Percentiles rank a stretch among this genome's conserved stretches.
Evolutionary conservation across 2,329 filamentous ascomycete species (phyloP).

Genomic region (Colletotrichum tanaceti): DNA sequence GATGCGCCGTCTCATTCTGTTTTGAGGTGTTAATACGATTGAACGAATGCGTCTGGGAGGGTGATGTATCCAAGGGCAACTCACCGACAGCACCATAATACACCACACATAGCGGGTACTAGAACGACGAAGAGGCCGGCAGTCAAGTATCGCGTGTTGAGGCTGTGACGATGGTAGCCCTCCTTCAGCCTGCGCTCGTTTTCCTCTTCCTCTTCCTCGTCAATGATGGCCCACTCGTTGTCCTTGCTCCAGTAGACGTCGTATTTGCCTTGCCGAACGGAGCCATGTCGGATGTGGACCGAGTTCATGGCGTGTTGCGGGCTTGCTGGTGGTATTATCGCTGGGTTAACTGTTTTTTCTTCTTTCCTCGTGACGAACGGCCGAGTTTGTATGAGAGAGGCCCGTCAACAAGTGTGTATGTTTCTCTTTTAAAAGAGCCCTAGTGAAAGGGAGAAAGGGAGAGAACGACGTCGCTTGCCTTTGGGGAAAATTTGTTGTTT

Average conservation of each 20-base stretch:
- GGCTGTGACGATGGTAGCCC: slow-evolving; percentile 17
- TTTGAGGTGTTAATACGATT: neutral
- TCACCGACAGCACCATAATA: slow-evolving; percentile 26
- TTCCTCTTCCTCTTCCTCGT: slow-evolving; percentile 39
- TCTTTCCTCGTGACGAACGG: neutral
- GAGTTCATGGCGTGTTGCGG: slow-evolving; percentile 7
- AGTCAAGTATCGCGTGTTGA: slow-evolving; percentile 13
- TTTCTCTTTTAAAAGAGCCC: neutral
- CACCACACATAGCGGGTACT: slow-evolving; percentile 29
- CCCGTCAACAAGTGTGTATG: neutral
- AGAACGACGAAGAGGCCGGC: slow-evolving; percentile 33
- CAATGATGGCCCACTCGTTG: slow-evolving; percentile 40
- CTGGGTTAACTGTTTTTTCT: neutral
- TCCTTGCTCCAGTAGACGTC: slow-evolving; percentile 32
- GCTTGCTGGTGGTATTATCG: neutral
- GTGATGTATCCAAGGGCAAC: neutral
- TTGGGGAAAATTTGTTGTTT: neutral
- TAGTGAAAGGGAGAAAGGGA: neutral
- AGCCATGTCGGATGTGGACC: slow-evolving; percentile 17
- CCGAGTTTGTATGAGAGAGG: neutral
- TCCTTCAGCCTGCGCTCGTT: slow-evolving; percentile 12
- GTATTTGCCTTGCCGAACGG: slow-evolving; percentile 23
- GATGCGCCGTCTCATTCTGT: slow-evolving; percentile 7
- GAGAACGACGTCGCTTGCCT: neutral
- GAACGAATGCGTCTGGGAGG: neutral